Base-by-base conservation (phyloP, 2,329 filamentous ascomycete species). In the Epichloe uncinata region DNA sequence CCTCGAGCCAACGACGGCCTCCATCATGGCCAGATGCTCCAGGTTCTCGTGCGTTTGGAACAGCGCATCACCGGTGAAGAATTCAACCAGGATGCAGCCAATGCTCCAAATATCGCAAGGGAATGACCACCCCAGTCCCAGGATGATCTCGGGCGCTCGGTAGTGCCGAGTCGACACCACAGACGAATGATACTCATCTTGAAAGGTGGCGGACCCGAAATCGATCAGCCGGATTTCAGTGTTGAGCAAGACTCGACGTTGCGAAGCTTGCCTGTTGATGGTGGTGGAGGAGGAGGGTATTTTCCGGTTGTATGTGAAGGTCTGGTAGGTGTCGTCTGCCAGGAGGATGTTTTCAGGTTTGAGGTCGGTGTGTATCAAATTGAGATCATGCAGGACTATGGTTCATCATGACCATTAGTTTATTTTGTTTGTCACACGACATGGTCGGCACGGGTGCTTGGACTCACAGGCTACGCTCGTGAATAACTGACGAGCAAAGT, bases 401-500 rank as follows among this genome's bases (percentile, higher is more conserved):
- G 7, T 30, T 30, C 16, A 12, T 20, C 12, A 12, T 15, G 5
- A 26, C 9, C 20, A 35, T 48, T 48, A 38, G 42, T 20, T 35
- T n/a, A 12, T 16, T 36, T 9, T 36, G 5, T 30, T 30, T n/a
- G 13, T 12, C 37, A 22, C 37, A 22, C 13, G 42, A 7, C 9
- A 11, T 13, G 12, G 16, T n/a, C 34, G 3, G 11, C 5, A 38
- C 18, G n/a, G 45, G 18, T 33, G 26, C 13, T 26, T 8, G 37
- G 33, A 81, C 87, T 75, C 72, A 95, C 88, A 98, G 52, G 93
- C 93, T 61, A 98, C 94, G 61, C 91, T 97, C n/a, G 91, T 97
- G 54, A 98, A 86, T 15, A 98, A 74, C 64, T 98, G 93, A 46
- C 91, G 82, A 45, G 93, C 93, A 73, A 98, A 97, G 64, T 81